These are phyloP conservation scores for Leccinum subrobustum DNA, from an alignment of 1,284 basidiomycete species.

Conservation along the genomic window DNA sequence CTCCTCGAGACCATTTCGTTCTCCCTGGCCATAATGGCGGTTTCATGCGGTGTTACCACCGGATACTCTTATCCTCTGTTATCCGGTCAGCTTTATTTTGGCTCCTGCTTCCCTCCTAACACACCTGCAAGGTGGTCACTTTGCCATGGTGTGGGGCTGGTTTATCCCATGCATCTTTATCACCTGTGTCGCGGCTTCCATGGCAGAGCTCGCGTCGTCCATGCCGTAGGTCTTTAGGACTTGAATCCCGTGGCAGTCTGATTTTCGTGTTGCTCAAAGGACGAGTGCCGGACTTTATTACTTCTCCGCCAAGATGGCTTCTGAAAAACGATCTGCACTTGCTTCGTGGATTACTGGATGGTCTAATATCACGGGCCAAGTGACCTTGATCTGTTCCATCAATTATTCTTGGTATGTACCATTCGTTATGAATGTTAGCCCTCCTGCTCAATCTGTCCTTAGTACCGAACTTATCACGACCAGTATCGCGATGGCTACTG, in stretches of 20 bases:
- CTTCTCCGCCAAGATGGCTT: conserved; percentile 66
- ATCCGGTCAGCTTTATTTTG: conserved; percentile 39
- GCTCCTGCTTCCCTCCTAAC: neutral
- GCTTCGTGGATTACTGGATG: conserved; percentile 67
- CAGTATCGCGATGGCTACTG: conserved; percentile 57
- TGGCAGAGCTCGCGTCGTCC: conserved; percentile 67
- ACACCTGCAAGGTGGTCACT: conserved; percentile 53
- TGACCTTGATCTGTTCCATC: conserved; percentile 64
- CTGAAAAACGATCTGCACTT: conserved; percentile 51
- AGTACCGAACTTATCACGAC: conserved; percentile 70
- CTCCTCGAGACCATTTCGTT: conserved; percentile 63
- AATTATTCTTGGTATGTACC: conserved; percentile 53
- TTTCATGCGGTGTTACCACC: conserved; percentile 62
- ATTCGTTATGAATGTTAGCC: neutral
- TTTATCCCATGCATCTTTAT: conserved; percentile 67
- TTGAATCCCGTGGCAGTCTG: neutral
- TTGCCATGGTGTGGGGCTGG: conserved; percentile 75
- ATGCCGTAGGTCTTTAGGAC: conserved; percentile 59
- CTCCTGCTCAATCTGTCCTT: neutral
- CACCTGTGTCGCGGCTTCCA: conserved; percentile 54
- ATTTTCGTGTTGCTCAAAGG: conserved; percentile 29
- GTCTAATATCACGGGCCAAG: conserved; percentile 55
- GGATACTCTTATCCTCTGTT: conserved; percentile 58
- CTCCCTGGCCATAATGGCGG: conserved; percentile 69
- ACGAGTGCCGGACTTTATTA: conserved; percentile 70